Evolutionary conservation across 139 green algal species (phyloP).

Genomic region (Ettlia oleoabundans): DNA sequence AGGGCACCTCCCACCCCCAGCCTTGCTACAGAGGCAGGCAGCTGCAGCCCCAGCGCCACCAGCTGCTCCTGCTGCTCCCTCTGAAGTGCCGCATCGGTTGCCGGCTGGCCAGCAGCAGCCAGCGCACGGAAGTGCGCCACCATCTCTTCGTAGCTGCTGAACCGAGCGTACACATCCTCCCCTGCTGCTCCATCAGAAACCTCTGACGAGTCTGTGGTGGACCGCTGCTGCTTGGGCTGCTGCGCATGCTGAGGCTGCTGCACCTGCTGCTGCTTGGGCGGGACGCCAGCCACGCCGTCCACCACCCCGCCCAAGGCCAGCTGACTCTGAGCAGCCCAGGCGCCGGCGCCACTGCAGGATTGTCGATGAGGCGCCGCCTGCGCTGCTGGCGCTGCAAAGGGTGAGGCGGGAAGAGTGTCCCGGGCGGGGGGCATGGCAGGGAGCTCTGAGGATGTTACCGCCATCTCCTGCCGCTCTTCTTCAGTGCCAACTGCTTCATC

Average conservation of each 20-base stretch:
- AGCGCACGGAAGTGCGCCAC: conserved; percentile 2
- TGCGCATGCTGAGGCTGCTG: neutral
- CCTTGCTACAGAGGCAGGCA: too few species aligned
- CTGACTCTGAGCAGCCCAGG: too few species aligned
- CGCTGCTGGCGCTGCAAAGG: neutral
- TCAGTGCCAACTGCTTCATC: too few species aligned
- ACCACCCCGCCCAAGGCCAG: too few species aligned
- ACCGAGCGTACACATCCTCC: conserved; percentile 17
- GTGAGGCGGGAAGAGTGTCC: too few species aligned
- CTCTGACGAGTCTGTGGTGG: too few species aligned
- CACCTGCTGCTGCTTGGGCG: neutral
- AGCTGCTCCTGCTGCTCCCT: neutral
- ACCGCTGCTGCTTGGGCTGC: too few species aligned
- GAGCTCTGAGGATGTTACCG: too few species aligned
- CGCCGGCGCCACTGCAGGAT: too few species aligned
- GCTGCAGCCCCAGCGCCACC: neutral
- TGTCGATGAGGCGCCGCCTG: too few species aligned
- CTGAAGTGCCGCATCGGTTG: neutral
- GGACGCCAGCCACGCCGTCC: neutral
- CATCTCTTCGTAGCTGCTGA: conserved; percentile 30
- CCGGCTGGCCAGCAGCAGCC: neutral
- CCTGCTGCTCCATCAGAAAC: neutral
- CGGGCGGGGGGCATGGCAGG: too few species aligned
- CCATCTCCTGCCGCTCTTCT: too few species aligned
- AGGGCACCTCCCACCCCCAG: neutral